Evolutionary conservation across 164 flowering plant species (phyloP), one percentile per base, ranked within the genome.

Genomic region (Liquidambar formosana): DNA sequence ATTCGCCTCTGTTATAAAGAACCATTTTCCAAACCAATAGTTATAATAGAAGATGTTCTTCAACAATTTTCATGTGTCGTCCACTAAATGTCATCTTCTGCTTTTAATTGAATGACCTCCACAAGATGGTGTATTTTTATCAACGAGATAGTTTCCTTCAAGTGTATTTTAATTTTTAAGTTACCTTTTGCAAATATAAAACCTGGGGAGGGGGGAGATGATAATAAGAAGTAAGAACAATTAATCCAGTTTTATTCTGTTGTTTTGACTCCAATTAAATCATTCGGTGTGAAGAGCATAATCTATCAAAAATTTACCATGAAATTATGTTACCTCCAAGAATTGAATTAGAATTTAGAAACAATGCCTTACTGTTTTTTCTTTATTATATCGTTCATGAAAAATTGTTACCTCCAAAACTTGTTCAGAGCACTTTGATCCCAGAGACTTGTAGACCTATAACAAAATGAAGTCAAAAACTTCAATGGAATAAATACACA

Each of bases 401-500:
- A 41, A 47, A 15, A 25, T 11, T 21, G 64, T 72, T 87, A 92
- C 97, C 97, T 92, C 94, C 71, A 92, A 78, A 52, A 78, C 23
- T 78, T 94, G 99, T 66, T 89, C 83, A 57, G 89, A 91, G 80
- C 87, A 87, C 77, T 84, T 88, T 10, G 85, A 76, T 52, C 84
- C 97, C 61, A 88, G 49, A 58, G 93, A 83, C 80, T 95, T 95
- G 82, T 91, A 92, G 0, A 92, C 94, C 98, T 87, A 13, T 70
- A 57, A 9, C 38, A 52, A 56, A 53, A 63, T 27, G 10, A 53
- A 49, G 45, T 14, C 25, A 45, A 11, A 57, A 27, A 5, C 0
- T 18, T 27, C 27, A 44, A 28, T 33, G 41, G 6, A 33, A 33
- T 33, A 33, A 33, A 33, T 33, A 33, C 41, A 2, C 41, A 33